Evolutionary conservation across 2,329 filamentous ascomycete species (phyloP).

Genomic region (Alternaria tenuissima): DNA sequence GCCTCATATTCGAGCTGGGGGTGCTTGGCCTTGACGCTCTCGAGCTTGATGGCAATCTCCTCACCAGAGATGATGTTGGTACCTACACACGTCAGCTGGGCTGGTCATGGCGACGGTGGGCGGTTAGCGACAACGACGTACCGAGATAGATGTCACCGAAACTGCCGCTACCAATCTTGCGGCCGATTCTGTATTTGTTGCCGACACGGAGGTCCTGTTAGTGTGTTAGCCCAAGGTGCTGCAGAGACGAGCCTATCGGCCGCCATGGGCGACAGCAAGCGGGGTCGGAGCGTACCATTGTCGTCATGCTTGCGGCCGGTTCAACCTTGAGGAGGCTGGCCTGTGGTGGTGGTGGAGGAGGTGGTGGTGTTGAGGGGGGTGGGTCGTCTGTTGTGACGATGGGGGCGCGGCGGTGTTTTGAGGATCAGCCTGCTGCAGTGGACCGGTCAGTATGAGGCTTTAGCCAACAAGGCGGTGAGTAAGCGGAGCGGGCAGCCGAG

Average conservation of each 20-base stretch:
- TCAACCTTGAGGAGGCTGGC: constrained; percentile 48
- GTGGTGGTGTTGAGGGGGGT: constrained; percentile 20
- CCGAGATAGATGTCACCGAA: constrained; percentile 98
- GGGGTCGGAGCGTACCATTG: constrained; percentile 63
- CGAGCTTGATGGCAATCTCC: constrained; percentile 99
- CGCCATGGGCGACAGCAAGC: constrained; percentile 38
- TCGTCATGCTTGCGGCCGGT: constrained; percentile 62
- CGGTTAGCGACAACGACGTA: constrained; percentile 49
- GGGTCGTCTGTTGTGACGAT: constrained; percentile 31
- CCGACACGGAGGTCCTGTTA: constrained; percentile 94
- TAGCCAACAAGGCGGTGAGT: constrained; percentile 55
- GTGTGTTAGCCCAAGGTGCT: constrained; percentile 34
- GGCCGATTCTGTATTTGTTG: constrained; percentile 99
- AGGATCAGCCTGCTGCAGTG: constrained; percentile 49
- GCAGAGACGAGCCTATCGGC: constrained; percentile 20
- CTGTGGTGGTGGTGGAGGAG: constrained; percentile 28
- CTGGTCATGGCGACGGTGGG: not conserved
- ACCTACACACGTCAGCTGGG: constrained; percentile 60
- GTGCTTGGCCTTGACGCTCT: constrained; percentile 99
- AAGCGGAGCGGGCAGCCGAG: constrained; percentile 46
- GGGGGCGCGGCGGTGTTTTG: constrained; percentile 33
- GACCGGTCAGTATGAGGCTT: constrained; percentile 53
- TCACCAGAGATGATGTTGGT: constrained; percentile 99
- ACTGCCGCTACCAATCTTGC: constrained; percentile 96
- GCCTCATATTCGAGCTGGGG: constrained; percentile 99